Conservation (phyloP, 306 rosid species). For the Quercus dentata region DNA sequence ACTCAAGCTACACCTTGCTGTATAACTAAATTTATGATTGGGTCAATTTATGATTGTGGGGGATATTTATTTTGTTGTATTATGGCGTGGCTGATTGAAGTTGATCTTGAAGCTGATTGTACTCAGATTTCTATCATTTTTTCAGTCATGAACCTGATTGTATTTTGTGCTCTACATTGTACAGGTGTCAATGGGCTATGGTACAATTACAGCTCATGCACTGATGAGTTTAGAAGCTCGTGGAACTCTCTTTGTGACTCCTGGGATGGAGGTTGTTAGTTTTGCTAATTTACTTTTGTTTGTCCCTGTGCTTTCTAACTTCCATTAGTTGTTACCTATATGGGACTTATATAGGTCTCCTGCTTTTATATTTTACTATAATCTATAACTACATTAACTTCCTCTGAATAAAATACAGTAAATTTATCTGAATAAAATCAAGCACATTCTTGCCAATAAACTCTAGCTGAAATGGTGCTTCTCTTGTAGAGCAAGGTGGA, state of each 20-base stretch:
- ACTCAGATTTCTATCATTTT: background rate
- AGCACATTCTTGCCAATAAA: background rate
- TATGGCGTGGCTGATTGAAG: background rate
- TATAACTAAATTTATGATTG: background rate
- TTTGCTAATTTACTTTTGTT: constrained; percentile 1
- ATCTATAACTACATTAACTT: background rate
- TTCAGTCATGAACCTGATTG: background rate
- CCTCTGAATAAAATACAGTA: background rate
- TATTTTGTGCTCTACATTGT: constrained; percentile 3
- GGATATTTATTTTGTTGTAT: background rate
- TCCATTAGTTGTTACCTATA: background rate
- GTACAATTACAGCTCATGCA: constrained; percentile 75
- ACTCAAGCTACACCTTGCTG: background rate
- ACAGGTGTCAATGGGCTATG: constrained; percentile 93
- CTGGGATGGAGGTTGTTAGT: constrained; percentile 83
- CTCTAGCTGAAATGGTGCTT: too few relatives aligned
- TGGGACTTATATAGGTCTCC: background rate
- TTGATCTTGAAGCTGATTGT: background rate
- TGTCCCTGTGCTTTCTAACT: constrained; percentile 5
- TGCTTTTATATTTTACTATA: background rate
- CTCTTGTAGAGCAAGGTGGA: too few relatives aligned
- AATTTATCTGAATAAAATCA: background rate
- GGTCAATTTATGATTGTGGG: too few relatives aligned
- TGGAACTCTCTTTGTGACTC: constrained; percentile 86
- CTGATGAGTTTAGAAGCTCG: constrained; percentile 90